A percentile compares a stretch with the other conserved stretches of the same genome.
Evolutionary conservation across 495 filamentous ascomycete genomes (phyloP).

Genomic region (Chaetomium fimeti): DNA sequence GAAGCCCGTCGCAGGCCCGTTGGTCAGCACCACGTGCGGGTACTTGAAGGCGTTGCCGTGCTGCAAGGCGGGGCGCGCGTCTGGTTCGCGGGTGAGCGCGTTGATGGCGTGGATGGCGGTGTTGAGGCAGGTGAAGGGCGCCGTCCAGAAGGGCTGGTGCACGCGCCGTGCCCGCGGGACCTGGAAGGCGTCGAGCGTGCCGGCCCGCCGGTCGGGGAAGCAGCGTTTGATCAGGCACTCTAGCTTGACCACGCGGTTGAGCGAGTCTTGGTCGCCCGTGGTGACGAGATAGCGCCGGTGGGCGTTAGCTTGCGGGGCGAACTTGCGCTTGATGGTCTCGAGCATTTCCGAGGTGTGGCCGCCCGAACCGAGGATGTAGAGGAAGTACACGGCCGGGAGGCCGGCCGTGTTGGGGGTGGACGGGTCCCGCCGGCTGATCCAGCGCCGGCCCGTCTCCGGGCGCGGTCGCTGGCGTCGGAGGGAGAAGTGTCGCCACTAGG

Average conservation of each 20-base stretch:
- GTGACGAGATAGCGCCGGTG: constrained; percentile 82
- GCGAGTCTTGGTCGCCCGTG: constrained; percentile 71
- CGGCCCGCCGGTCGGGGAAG: constrained; percentile 30
- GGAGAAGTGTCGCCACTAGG: constrained; percentile 27
- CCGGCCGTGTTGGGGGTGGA: constrained; percentile 25
- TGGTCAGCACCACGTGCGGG: constrained; percentile 68
- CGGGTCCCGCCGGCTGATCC: constrained; percentile 8
- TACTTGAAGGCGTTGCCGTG: constrained; percentile 40
- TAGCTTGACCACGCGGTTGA: constrained; percentile 35
- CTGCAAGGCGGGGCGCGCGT: constrained; percentile 33
- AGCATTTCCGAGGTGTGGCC: constrained; percentile 96
- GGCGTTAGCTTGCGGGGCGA: constrained; percentile 47
- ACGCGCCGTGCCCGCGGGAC: constrained; percentile 72
- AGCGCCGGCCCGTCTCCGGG: constrained; percentile 9
- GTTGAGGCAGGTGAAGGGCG: constrained; percentile 54
- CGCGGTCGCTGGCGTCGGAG: constrained; percentile 9
- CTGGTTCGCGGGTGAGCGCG: constrained; percentile 38
- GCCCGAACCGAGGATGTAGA: constrained; percentile 85
- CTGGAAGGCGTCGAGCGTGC: constrained; percentile 56
- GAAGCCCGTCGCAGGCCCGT: constrained; percentile 85
- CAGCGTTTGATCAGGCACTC: constrained; percentile 34
- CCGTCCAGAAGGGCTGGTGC: constrained; percentile 71
- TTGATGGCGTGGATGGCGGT: constrained; percentile 57
- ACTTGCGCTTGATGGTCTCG: constrained; percentile 61
- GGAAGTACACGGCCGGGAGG: constrained; percentile 59